These are phyloP conservation scores for Paragyromitra xinjiangensis DNA, from an alignment of 495 filamentous ascomycete species.

Conservation along the genomic window DNA sequence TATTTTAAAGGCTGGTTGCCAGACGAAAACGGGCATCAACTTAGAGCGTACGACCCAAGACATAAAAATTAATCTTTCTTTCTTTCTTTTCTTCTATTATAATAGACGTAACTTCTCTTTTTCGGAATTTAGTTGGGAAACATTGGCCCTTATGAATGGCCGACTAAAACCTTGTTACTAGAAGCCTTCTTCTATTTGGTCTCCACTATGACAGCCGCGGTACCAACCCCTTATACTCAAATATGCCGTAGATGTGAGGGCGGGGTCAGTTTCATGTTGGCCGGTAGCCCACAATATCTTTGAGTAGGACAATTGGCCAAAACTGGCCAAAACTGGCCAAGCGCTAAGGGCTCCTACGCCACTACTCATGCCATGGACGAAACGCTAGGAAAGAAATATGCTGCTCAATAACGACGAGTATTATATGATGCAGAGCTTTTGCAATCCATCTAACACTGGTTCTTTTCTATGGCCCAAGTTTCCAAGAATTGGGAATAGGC, in stretches of 20 bases:
- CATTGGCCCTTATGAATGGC: background rate
- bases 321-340: background rate
- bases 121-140: background rate
- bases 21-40: background rate
- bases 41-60: background rate
- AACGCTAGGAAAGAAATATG: conserved; percentile 6
- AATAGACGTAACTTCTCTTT: too few relatives aligned
- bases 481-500: background rate
- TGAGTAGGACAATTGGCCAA: background rate
- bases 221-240: background rate
- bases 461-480: conserved; percentile 3
- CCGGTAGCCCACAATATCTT: conserved; percentile 5
- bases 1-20: background rate
- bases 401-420: conserved; percentile 13
- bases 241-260: conserved; percentile 12
- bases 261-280: background rate
- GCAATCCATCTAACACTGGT: conserved; percentile 16
- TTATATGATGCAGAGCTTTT: conserved; percentile 29
- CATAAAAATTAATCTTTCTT: background rate
- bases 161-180: background rate
- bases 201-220: background rate
- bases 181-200: conserved; percentile 5
- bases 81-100: background rate
- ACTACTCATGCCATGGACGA: background rate
- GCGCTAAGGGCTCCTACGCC: background rate